Percentiles rank a stretch among this genome's conserved stretches.
phyloP scores from a whole-genome alignment of 2,329 filamentous ascomycete genomes.

The Cladosporium sphaerospermum region DNA sequence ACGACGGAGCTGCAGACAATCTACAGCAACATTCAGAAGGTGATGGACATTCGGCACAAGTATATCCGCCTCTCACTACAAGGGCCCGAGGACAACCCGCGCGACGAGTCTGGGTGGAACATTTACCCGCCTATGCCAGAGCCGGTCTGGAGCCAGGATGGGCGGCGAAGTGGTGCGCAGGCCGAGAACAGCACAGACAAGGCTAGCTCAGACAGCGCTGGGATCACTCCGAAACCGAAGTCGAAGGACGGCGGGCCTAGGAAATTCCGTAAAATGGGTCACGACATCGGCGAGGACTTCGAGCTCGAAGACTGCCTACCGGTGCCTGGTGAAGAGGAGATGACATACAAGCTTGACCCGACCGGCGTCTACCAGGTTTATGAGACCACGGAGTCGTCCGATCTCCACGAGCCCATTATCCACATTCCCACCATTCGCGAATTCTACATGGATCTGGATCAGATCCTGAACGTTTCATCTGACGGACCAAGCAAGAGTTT shows the following conservation, averaged over 20 bases:
- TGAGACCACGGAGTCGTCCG: slow-evolving; percentile 57
- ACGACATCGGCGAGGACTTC: slow-evolving; percentile 90
- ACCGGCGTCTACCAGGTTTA: slow-evolving; percentile 91
- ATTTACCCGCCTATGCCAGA: slow-evolving; percentile 90
- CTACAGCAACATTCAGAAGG: slow-evolving; percentile 81
- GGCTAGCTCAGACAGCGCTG: slow-evolving; percentile 31
- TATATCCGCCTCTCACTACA: slow-evolving; percentile 85
- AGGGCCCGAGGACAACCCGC: slow-evolving; percentile 75
- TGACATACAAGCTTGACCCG: slow-evolving; percentile 72
- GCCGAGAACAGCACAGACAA: slow-evolving; percentile 13
- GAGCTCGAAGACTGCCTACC: slow-evolving; percentile 71
- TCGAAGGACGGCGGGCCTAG: slow-evolving; percentile 30
- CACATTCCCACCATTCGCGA: slow-evolving; percentile 87
- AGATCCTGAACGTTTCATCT: slow-evolving; percentile 79
- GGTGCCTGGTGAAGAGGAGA: slow-evolving; percentile 62
- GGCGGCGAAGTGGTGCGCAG: slow-evolving; percentile 20
- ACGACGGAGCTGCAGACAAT: slow-evolving; percentile 79
- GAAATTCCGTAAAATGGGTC: slow-evolving; percentile 71
- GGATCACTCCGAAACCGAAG: slow-evolving; percentile 20
- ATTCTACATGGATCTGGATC: slow-evolving; percentile 91
- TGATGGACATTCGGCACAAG: slow-evolving; percentile 81
- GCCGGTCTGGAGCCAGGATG: slow-evolving; percentile 67
- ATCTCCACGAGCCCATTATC: slow-evolving; percentile 63
- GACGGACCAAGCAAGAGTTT: slow-evolving; percentile 97
- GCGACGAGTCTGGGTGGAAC: slow-evolving; percentile 73